Base-by-base conservation (phyloP, 1,284 basidiomycete genomes). In the Fomitopsis betulina region DNA sequence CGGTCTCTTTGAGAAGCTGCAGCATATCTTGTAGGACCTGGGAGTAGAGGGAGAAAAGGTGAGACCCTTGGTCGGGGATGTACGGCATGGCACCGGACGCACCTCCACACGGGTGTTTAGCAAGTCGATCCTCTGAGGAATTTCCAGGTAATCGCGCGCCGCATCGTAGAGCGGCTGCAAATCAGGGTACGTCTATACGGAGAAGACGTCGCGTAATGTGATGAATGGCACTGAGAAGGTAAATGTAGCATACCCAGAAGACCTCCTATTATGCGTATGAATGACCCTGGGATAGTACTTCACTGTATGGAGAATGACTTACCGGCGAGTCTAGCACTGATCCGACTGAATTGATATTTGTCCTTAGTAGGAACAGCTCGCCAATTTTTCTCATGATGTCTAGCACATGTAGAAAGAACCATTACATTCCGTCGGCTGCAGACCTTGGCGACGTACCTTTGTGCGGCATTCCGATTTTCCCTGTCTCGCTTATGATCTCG, bases 381-480 rank as follows among this genome's bases (percentile, higher is more conserved):
- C 95, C 95, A 65, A 97, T 98, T 75, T 98, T 93, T 71, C 93
- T 92, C 95, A 98, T 97, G 70, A 98, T 98, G 71, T 97, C 95
- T 89, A 63, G 35, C 17, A 59, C 13, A 42, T 19, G 23, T 25
- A 45, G 45, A 47, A 27, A 45, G 45, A 47, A 27, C 15, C 12
- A n/a, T 15, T 27, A n/a, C 25, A 30, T 30, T 30, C 25, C 25
- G 25, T 17, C 12, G 19, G 42, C 21, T 23, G 23, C 25, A 21
- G 17, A 39, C 21, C 32, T 35, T 27, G 32, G 30, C 23, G 10
- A 58, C 70, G 19, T 56, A 86, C 87, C 86, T 79, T 88, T 87
- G 69, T 87, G 84, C 60, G 86, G 84, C 81, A 95, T 93, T 39
- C 89, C 90, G 64, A 98, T 96, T 75, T 97, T 96, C 19, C 95